These are phyloP conservation scores for Eremomyces bilateralis DNA, from an alignment of 495 filamentous ascomycete species.

Conservation along the genomic window DNA sequence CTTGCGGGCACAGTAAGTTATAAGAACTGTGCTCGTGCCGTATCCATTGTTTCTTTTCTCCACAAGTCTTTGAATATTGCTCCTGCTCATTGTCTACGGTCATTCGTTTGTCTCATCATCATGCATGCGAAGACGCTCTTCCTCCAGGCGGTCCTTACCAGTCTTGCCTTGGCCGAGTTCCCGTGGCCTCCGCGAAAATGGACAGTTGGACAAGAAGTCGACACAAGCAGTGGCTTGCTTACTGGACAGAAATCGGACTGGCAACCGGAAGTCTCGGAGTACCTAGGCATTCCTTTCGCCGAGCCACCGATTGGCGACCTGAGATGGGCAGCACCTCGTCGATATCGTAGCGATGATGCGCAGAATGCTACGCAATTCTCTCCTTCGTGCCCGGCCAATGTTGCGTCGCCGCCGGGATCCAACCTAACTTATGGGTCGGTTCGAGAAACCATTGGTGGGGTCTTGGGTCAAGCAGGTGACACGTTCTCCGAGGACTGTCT, in stretches of 20 bases:
- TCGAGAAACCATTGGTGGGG: background rate
- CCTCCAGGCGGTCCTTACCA: too few relatives aligned
- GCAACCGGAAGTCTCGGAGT: conserved; percentile 1
- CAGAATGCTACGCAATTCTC: background rate
- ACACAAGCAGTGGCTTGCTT: background rate
- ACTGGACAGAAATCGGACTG: background rate
- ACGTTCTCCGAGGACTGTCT: background rate
- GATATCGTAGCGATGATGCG: background rate
- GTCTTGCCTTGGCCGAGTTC: too few relatives aligned
- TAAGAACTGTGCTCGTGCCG: too few relatives aligned
- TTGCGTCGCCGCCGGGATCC: background rate
- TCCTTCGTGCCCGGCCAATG: background rate
- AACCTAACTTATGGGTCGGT: background rate
- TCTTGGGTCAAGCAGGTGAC: conserved; percentile 2
- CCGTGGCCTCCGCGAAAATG: too few relatives aligned
- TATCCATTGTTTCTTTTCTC: too few relatives aligned
- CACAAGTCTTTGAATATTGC: too few relatives aligned
- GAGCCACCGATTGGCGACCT: conserved; percentile 1
- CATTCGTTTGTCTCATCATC: too few relatives aligned
- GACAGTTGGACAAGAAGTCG: too few relatives aligned
- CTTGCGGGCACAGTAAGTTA: too few relatives aligned
- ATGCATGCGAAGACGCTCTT: too few relatives aligned
- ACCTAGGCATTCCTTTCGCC: conserved; percentile 5
- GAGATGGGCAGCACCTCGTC: background rate
- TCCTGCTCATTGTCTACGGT: too few relatives aligned